phyloP scores from a whole-genome alignment of 2,329 filamentous ascomycete species.

The Lasiodiplodia hormozganensis region DNA sequence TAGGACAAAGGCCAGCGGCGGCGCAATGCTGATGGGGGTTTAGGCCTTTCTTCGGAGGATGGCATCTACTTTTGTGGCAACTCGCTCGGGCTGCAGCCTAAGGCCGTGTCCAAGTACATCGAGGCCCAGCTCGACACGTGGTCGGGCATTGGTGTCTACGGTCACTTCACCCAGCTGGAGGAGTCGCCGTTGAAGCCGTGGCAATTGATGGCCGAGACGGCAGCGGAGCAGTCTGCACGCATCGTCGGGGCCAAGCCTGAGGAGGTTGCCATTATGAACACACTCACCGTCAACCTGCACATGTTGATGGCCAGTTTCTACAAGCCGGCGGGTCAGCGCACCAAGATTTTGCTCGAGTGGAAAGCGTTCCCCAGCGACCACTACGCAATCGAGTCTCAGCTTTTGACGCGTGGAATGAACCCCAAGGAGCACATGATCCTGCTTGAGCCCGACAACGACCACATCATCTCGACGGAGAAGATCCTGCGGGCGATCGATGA shows the following conservation, averaged over 20 bases:
- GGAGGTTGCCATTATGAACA: slow-evolving; percentile 31
- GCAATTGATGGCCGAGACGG: slow-evolving; percentile 28
- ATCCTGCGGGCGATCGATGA: slow-evolving; percentile 28
- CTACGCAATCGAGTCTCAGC: slow-evolving; percentile 31
- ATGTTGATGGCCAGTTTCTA: slow-evolving; percentile 31
- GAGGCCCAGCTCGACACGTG: slow-evolving; percentile 31
- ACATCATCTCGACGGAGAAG: slow-evolving; percentile 31
- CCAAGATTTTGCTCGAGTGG: slow-evolving; percentile 31
- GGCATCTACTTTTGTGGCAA: slow-evolving; percentile 32
- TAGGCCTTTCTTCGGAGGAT: slow-evolving; percentile 13
- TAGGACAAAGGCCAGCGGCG: neutral
- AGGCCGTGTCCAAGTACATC: slow-evolving; percentile 27
- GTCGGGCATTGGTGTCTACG: slow-evolving; percentile 29
- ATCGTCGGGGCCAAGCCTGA: slow-evolving; percentile 30
- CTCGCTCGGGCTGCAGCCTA: slow-evolving; percentile 31
- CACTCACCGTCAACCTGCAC: slow-evolving; percentile 30
- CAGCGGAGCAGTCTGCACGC: slow-evolving; percentile 17
- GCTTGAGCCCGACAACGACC: slow-evolving; percentile 26
- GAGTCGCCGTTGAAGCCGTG: slow-evolving; percentile 29
- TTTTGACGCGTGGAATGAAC: slow-evolving; percentile 29
- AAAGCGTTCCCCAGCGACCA: slow-evolving; percentile 31
- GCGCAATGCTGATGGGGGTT: neutral
- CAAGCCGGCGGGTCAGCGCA: slow-evolving; percentile 20
- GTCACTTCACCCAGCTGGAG: slow-evolving; percentile 29
- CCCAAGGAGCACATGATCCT: slow-evolving; percentile 29